Base-by-base conservation (phyloP, 495 filamentous ascomycete genomes). In the Cercophora newfieldiana region DNA sequence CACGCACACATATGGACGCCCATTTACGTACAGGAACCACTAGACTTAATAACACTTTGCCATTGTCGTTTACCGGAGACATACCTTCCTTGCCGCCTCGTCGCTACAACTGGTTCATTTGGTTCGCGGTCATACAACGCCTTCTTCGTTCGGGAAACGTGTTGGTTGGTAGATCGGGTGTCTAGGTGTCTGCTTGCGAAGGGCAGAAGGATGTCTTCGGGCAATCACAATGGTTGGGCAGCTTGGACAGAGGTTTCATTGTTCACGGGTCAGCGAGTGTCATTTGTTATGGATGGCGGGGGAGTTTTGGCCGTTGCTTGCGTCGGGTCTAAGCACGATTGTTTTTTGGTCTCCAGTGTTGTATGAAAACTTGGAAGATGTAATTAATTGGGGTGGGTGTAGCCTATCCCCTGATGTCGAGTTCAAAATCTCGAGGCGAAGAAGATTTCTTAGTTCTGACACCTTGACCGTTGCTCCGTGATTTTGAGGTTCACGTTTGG, bases 11-110 rank as follows among this genome's bases (percentile, higher is more conserved):
- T 67, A 66, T 65, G 64, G 59, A 68, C 63, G 64, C 44, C 31
- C 59, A 66, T 70, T 60, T 70, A 69, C 70, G 68, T 70, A 74
- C 66, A 59, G 68, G 69, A 63, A 68, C 71, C 55, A 56, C 68
- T 76, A 76, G 74, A 74, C 70, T 76, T 76, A 76, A 76, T 76
- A 76, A 68, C 64, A 70, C 67, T 68, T 48, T 72, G 59, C 50
- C 66, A 68, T 68, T 68, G 66, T 61, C 68, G 59, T 69, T 56
- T 48, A 44, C 58, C 31, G 31, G 37, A 60, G 14, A 60, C 31
- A 30, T 48, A 7, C 2, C 21, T 55, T 55, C 31, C 33, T 4
- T 1, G 7, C 31, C 33, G 19, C 18, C 58, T 60, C 21, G 28
- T 26, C 58, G 7, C 16, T 48, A 19, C 33, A 33, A 48, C 3